A percentile compares a stretch with the other conserved stretches of the same genome.
Conservation (phyloP, 257 asterid species). For the Scutellaria galericulata region DNA sequence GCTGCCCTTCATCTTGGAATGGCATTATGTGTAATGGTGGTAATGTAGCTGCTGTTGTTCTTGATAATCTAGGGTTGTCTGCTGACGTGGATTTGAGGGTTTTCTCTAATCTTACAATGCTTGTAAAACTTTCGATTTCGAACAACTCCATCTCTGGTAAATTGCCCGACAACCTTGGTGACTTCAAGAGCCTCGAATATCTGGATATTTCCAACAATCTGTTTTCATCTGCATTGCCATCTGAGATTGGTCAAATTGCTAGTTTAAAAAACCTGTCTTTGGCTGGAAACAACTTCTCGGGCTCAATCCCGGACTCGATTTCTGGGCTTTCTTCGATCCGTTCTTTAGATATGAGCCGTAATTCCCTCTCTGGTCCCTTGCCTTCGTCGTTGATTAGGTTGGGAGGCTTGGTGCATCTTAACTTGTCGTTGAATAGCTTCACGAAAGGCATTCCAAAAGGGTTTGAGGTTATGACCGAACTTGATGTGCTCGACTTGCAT, state of each 20-base stretch:
- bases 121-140: conserved; percentile 82
- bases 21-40: conserved; percentile 96
- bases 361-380: conserved; percentile 71
- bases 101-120: conserved; percentile 82
- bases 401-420: conserved; percentile 65
- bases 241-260: conserved; percentile 62
- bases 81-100: conserved; percentile 80
- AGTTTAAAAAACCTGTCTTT: conserved; percentile 72
- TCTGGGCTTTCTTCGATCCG: conserved; percentile 66
- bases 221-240: conserved; percentile 73
- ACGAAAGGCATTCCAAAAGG: conserved; percentile 75
- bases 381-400: conserved; percentile 64
- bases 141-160: conserved; percentile 81
- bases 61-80: conserved; percentile 70
- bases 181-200: conserved; percentile 74
- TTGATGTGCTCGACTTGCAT: conserved; percentile 80
- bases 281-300: conserved; percentile 87
- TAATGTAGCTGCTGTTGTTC: conserved; percentile 93
- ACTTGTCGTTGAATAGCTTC: conserved; percentile 71
- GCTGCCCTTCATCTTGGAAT: conserved; percentile 98
- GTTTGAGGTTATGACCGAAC: conserved; percentile 70
- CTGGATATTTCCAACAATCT: conserved; percentile 77
- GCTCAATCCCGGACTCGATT: conserved; percentile 69
- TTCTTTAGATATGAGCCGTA: conserved; percentile 75
- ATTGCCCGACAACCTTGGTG: conserved; percentile 58